phyloP scores from a whole-genome alignment of 805 yeast species.

The Ascoidea asiatica region DNA sequence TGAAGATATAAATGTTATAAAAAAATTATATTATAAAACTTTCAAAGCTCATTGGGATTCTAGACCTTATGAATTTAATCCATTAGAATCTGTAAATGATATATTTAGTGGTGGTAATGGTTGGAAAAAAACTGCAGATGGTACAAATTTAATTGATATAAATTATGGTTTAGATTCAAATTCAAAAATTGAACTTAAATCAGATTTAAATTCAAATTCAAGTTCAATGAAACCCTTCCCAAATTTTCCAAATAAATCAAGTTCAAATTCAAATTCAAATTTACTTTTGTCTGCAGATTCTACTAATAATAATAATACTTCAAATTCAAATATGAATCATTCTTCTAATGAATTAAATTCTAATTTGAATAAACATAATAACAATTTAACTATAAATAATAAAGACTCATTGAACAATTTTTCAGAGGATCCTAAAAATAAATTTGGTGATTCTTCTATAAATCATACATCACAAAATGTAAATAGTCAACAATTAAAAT shows the following conservation, averaged over 20 bases:
- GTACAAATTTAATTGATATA: conserved; percentile 25
- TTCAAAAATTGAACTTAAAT: no score
- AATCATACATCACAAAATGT: not conserved
- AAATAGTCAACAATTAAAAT: not conserved
- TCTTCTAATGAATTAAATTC: not conserved
- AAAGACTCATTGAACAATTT: not conserved
- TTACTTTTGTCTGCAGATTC: not conserved
- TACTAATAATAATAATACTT: not conserved
- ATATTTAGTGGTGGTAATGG: conserved; percentile 64
- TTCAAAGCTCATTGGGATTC: conserved; percentile 51
- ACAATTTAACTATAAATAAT: not conserved
- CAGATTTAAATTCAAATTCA: not conserved
- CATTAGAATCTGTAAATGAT: conserved; percentile 62
- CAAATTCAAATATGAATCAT: not conserved
- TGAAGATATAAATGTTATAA: conserved; percentile 5
- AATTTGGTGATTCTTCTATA: no score
- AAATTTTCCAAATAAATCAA: conserved; percentile 1
- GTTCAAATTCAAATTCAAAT: not conserved
- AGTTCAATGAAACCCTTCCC: no score
- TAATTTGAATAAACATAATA: not conserved
- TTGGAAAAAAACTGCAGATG: conserved; percentile 39
- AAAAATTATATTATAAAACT: conserved; percentile 35
- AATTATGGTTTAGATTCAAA: conserved; percentile 7
- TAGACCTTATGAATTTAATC: conserved; percentile 42
- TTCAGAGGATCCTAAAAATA: not conserved